These are phyloP conservation scores for Tetrahymena thermophila DNA, from an alignment of 73 alveolate genomes.

Conservation along the genomic window DNA sequence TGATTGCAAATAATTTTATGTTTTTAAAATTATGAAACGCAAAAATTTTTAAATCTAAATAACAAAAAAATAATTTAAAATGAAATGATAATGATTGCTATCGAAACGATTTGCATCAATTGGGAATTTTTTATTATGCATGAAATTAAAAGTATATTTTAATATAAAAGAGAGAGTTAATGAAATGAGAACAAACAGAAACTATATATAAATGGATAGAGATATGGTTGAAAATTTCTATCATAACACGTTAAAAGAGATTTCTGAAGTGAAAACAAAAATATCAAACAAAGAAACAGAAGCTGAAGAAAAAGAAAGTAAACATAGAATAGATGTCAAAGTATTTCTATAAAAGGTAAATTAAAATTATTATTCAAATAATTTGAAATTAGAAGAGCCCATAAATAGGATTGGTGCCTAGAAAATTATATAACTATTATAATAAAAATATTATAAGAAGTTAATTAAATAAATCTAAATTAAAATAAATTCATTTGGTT, in stretches of 20 bases:
- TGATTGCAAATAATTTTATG: not conserved
- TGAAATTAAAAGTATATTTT: no score
- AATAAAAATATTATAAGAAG: no score
- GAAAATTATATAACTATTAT: not conserved
- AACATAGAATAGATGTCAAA: constrained; percentile 77
- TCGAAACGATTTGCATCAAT: no score
- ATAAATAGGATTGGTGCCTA: not conserved
- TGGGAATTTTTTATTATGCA: not conserved
- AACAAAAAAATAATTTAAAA: no score
- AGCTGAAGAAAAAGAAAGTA: constrained; percentile 75
- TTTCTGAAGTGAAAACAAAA: constrained; percentile 57
- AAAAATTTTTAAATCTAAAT: not conserved
- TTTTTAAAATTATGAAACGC: not conserved
- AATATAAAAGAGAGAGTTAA: constrained; percentile 45
- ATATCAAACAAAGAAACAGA: constrained; percentile 74
- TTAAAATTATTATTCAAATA: not conserved
- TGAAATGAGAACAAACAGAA: constrained; percentile 74
- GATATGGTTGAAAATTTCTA: constrained; percentile 90
- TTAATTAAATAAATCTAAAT: constrained; percentile 4
- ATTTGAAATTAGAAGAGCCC: not conserved
- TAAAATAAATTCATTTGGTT: constrained; percentile 28
- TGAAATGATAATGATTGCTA: no score
- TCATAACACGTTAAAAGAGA: constrained; percentile 71
- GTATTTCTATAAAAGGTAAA: constrained; percentile 77
- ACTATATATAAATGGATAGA: constrained; percentile 81